A percentile compares a stretch with the other conserved stretches of the same genome.
Evolutionary conservation across 306 rosid genomes (phyloP).

Genomic region (Cucumis melo): DNA sequence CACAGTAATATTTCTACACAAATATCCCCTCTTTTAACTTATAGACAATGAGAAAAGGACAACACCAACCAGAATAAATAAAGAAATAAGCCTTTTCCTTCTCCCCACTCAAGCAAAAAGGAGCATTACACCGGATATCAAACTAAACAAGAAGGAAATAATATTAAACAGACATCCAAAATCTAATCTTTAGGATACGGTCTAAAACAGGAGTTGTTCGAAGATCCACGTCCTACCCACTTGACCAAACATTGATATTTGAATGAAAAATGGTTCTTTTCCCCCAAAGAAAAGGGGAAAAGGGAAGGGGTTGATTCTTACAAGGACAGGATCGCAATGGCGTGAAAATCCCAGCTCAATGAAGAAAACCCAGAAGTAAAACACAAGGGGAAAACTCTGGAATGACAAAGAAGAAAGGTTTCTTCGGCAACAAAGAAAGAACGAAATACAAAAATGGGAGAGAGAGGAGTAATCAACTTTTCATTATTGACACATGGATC

Average conservation of each 20-base stretch:
- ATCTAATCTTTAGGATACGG: neutral
- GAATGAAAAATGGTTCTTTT: neutral
- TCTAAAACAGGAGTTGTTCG: neutral
- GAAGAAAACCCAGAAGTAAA: neutral
- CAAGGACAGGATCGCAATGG: neutral
- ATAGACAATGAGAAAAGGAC: neutral
- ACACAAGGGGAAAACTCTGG: neutral
- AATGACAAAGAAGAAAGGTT: neutral
- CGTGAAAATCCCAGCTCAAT: slow-evolving; percentile 1
- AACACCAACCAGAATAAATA: neutral
- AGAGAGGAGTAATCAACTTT: neutral
- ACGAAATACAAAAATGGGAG: neutral
- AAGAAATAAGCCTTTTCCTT: neutral
- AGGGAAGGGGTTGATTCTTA: neutral
- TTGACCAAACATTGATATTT: neutral
- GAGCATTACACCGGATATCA: neutral
- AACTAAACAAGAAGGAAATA: neutral
- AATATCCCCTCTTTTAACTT: neutral
- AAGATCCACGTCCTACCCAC: neutral
- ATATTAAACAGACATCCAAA: neutral
- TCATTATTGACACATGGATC: neutral
- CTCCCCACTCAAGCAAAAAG: neutral
- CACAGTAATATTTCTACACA: neutral
- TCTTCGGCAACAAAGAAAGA: neutral
- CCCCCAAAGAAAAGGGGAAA: neutral